Conservation (phyloP, 441 rosid genomes). For the Euphorbia schlechtendalii region DNA sequence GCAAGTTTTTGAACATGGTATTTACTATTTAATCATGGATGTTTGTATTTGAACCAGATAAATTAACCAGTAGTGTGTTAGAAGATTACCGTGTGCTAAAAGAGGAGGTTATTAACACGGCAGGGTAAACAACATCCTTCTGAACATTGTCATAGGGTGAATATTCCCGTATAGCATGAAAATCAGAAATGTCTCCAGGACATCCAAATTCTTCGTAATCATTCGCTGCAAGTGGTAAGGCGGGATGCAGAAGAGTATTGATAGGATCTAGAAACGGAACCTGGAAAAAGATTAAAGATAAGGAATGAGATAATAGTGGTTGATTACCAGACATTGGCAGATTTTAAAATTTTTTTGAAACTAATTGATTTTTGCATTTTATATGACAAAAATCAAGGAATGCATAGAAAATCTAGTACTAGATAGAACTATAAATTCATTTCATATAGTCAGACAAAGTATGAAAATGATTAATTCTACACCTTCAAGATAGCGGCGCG, state of each 20-base stretch:
- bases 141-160: conserved; percentile 88
- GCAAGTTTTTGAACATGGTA: too few relatives aligned
- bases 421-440: neutral
- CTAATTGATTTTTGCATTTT: neutral
- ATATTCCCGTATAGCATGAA: conserved; percentile 59
- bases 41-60: neutral
- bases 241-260: conserved; percentile 71
- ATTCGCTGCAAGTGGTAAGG: conserved; percentile 65
- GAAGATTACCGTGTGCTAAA: conserved; percentile 63
- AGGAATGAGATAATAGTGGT: neutral
- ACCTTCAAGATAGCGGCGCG: conserved; percentile 88
- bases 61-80: neutral
- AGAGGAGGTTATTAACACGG: conserved; percentile 73
- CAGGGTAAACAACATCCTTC: conserved; percentile 65
- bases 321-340: neutral
- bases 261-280: conserved; percentile 94
- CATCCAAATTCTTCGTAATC: conserved; percentile 93
- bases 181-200: conserved; percentile 74
- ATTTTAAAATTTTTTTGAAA: neutral
- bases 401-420: neutral
- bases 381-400: conserved; percentile 10
- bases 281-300: too few relatives aligned
- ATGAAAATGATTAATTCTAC: neutral
- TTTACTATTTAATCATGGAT: neutral
- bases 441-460: neutral